phyloP scores from a whole-genome alignment of 306 rosid species.

The Malus asiatica region DNA sequence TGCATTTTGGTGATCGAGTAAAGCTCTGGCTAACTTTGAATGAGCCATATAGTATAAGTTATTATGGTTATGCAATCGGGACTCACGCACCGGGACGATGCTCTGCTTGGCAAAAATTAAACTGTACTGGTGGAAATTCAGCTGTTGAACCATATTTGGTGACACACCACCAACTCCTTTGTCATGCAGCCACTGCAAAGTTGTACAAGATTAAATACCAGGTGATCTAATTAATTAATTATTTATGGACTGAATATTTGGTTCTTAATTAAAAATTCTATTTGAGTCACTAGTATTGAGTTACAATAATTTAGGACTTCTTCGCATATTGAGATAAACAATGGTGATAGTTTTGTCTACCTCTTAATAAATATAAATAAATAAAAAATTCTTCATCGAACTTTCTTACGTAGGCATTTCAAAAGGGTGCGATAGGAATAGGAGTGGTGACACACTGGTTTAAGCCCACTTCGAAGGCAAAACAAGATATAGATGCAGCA shows the following conservation, averaged over 20 bases:
- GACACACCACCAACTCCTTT: conserved; percentile 44
- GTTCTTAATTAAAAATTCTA: not conserved
- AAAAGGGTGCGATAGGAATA: conserved; percentile 23
- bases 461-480: conserved; percentile 2
- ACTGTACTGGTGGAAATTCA: conserved; percentile 41
- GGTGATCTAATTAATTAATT: not conserved
- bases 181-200: conserved; percentile 50
- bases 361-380: too few relatives aligned
- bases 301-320: too few relatives aligned
- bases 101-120: conserved; percentile 27
- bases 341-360: too few relatives aligned
- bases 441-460: conserved; percentile 8
- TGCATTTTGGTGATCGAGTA: conserved; percentile 50
- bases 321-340: too few relatives aligned
- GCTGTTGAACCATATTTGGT: conserved; percentile 52
- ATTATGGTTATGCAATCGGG: conserved; percentile 15
- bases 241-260: not conserved
- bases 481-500: conserved; percentile 2
- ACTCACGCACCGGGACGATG: conserved; percentile 34
- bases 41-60: conserved; percentile 25
- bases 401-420: conserved; percentile 3
- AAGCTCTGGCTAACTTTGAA: conserved; percentile 59
- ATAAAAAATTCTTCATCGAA: too few relatives aligned
- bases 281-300: not conserved
- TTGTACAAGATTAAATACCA: conserved; percentile 34